phyloP scores from a whole-genome alignment of 2,329 filamentous ascomycete species.

The Pseudogymnoascus sp. region DNA sequence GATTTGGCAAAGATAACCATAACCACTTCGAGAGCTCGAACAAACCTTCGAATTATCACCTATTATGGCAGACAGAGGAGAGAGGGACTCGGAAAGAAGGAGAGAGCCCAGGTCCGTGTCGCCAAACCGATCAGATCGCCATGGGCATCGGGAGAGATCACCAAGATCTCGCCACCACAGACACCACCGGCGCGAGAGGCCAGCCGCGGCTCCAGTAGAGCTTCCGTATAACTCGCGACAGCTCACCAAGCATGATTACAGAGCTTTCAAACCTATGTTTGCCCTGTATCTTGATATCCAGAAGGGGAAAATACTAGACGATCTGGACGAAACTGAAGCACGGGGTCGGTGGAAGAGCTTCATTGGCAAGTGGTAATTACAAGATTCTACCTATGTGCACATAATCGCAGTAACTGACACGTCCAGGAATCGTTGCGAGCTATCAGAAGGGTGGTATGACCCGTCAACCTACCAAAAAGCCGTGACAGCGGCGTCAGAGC shows the following conservation, averaged over 20 bases:
- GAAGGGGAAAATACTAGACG: constrained; percentile 62
- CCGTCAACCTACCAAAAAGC: constrained; percentile 45
- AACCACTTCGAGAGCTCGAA: not conserved
- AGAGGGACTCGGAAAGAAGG: not conserved
- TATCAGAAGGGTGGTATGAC: constrained; percentile 91
- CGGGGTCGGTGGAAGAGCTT: constrained; percentile 93
- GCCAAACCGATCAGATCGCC: not conserved
- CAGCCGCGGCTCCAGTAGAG: constrained; percentile 9
- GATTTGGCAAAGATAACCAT: not conserved
- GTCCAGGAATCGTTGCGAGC: constrained; percentile 69
- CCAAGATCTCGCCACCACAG: constrained; percentile 24
- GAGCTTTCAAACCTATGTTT: constrained; percentile 61
- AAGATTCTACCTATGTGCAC: not conserved
- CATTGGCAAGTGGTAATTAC: constrained; percentile 66
- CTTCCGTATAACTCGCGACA: constrained; percentile 60
- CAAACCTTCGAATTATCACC: not conserved
- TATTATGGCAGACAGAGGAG: constrained; percentile 3
- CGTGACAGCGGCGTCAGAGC: constrained; percentile 14
- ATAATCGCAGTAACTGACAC: constrained; percentile 34
- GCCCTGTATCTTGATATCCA: constrained; percentile 82
- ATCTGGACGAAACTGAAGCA: constrained; percentile 65
- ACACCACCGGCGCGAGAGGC: constrained; percentile 26
- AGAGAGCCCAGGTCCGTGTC: not conserved
- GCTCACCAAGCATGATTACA: constrained; percentile 62
- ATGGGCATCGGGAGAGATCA: not conserved